Base-by-base conservation (phyloP, 345 rosid genomes). In the Kernera saxatilis region DNA sequence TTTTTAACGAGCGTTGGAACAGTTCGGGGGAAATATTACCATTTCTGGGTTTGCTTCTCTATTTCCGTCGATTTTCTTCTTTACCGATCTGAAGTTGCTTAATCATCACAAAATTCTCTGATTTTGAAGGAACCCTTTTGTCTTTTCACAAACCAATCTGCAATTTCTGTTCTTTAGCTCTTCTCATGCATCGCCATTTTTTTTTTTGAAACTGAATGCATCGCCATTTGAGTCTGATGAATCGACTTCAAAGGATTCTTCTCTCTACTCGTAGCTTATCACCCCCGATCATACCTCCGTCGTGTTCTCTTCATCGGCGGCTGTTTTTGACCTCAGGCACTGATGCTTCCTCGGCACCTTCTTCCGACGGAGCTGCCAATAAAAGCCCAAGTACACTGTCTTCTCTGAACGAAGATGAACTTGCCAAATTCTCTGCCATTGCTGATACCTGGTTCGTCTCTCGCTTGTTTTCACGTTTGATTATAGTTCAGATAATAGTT, bases 341-440 rank as follows among this genome's bases (percentile, higher is more conserved):
- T 9, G 45, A 44, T 76, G 71, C 55, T 30, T 76, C 71, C 0
- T 2, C 74, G 30, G 6, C 63, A 7, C 12, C 70, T 4, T 26
- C 55, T 5, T 1, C 73, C 5, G 51, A 12, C 2, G 19, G 33
- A 30, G 53, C 71, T 39, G 44, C 82, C 13, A 21, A 54, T 35
- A 45, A 62, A 56, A 69, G 49, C 26, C 44, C 43, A 19, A 37
- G 17, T 41, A 61, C 54, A 64, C 50, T 17, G 37, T 43, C 96
- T 18, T 84, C 93, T 64, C 71, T 91, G 64, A 94, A 89, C 30
- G 82, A 91, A 30, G 43, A 72, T 3, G 97, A 89, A 73, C 88
- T 91, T 19, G 87, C 89, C 67, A 91, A 87, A 79, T 91, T 94
- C 80, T 54, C 93, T 15, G 92, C 95, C 62, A 79, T 91, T 78